Conservation (phyloP, 768 basidiomycete species). For the Rhodosporidiobolus odoratus region DNA sequence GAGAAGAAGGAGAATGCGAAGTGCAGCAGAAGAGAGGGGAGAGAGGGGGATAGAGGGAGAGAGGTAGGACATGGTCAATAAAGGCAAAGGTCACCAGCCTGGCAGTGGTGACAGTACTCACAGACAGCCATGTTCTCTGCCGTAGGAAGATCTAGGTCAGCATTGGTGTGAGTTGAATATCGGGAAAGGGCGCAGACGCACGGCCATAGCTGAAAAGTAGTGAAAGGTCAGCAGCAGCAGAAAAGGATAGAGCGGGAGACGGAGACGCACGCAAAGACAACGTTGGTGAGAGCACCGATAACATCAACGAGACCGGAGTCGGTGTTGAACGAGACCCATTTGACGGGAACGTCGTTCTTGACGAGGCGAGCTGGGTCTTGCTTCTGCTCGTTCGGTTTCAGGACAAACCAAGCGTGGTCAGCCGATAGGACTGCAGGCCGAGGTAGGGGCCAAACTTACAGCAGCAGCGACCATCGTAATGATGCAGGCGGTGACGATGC, state of each 20-base stretch:
- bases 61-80: too few relatives aligned
- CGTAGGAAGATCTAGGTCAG: too few relatives aligned
- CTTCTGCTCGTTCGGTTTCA: too few relatives aligned
- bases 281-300: slow-evolving; percentile 6
- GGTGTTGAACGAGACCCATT: slow-evolving; percentile 3
- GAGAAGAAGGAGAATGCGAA: too few relatives aligned
- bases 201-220: too few relatives aligned
- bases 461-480: slow-evolving; percentile 2
- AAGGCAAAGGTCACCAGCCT: too few relatives aligned
- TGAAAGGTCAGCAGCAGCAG: neutral
- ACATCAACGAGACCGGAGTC: neutral
- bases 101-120: too few relatives aligned
- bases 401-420: too few relatives aligned
- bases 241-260: neutral
- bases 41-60: neutral
- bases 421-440: too few relatives aligned
- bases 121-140: slow-evolving; percentile 12
- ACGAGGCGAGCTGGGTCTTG: neutral
- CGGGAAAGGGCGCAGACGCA: neutral
- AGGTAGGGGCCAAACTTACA: too few relatives aligned
- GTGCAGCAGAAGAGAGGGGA: neutral
- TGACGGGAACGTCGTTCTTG: neutral
- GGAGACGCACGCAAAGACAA: neutral
- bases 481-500: slow-evolving; percentile 11
- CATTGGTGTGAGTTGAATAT: neutral